Evolutionary conservation across 2,329 filamentous ascomycete species (phyloP).

Genomic region (Didymella segeticola): DNA sequence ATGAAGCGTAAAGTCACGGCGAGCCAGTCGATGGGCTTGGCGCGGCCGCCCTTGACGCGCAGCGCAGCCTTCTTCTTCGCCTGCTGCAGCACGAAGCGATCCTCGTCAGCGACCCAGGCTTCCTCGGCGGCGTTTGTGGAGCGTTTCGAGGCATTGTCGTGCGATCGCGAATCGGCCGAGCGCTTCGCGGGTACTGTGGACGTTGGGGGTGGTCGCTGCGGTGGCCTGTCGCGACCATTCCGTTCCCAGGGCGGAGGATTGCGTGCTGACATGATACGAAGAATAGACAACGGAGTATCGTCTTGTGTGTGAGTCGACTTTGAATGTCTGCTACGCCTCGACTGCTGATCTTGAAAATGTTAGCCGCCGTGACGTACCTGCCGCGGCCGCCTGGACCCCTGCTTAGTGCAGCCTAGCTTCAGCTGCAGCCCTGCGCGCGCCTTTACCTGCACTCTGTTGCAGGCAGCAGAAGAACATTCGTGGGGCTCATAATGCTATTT

Average conservation of each 20-base stretch:
- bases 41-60: slow-evolving; percentile 86
- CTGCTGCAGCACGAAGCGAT: slow-evolving; percentile 94
- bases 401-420: slow-evolving; percentile 3
- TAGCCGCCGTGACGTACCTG: slow-evolving; percentile 29
- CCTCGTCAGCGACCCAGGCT: slow-evolving; percentile 88
- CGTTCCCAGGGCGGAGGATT: slow-evolving; percentile 45
- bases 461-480: background rate
- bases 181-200: slow-evolving; percentile 53
- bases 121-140: slow-evolving; percentile 56
- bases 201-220: slow-evolving; percentile 32
- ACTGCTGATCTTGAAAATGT: slow-evolving; percentile 19
- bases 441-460: background rate
- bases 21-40: slow-evolving; percentile 91
- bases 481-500: background rate
- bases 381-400: slow-evolving; percentile 2
- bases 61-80: slow-evolving; percentile 98
- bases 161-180: slow-evolving; percentile 51
- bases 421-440: slow-evolving; percentile 20
- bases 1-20: slow-evolving; percentile 90
- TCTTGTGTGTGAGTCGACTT: no score
- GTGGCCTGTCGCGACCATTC: slow-evolving; percentile 26
- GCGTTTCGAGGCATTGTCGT: slow-evolving; percentile 50
- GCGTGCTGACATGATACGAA: slow-evolving; percentile 36
- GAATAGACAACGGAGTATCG: background rate
- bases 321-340: no score